These are phyloP conservation scores for Cruciata laevipes DNA, from an alignment of 257 asterid genomes.

Conservation along the genomic window DNA sequence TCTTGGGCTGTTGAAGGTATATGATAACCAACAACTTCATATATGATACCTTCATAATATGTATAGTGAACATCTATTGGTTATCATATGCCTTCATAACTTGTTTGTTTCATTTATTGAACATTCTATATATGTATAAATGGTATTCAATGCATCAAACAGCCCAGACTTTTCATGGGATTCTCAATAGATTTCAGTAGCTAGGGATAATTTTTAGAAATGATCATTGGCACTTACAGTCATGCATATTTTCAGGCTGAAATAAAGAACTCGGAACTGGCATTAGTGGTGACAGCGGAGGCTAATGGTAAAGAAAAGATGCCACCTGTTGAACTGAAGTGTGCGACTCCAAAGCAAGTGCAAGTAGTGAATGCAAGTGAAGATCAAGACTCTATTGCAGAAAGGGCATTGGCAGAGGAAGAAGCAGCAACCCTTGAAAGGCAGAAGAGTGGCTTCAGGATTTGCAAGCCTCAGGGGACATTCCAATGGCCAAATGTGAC, in stretches of 20 bases:
- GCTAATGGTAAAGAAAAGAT: constrained; percentile 25
- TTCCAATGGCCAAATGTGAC: constrained; percentile 96
- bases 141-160: constrained; percentile 4
- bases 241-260: constrained; percentile 42
- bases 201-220: neutral
- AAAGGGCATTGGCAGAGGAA: constrained; percentile 42
- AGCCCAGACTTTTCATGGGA: neutral
- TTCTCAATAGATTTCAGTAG: neutral
- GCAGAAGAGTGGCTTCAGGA: constrained; percentile 95
- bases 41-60: too few species aligned
- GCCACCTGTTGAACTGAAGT: constrained; percentile 16
- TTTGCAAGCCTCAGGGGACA: constrained; percentile 94
- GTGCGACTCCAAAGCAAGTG: constrained; percentile 20
- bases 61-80: too few species aligned
- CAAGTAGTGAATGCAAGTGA: constrained; percentile 31
- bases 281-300: constrained; percentile 43
- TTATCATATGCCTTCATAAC: too few species aligned
- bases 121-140: neutral
- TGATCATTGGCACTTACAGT: neutral
- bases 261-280: constrained; percentile 31
- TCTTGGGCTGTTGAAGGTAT: too few species aligned
- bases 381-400: constrained; percentile 15
- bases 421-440: constrained; percentile 85
- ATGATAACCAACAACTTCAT: too few species aligned
- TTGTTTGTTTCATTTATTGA: neutral